Conservation (phyloP, 805 yeast species). For the Starmerella geochares region DNA sequence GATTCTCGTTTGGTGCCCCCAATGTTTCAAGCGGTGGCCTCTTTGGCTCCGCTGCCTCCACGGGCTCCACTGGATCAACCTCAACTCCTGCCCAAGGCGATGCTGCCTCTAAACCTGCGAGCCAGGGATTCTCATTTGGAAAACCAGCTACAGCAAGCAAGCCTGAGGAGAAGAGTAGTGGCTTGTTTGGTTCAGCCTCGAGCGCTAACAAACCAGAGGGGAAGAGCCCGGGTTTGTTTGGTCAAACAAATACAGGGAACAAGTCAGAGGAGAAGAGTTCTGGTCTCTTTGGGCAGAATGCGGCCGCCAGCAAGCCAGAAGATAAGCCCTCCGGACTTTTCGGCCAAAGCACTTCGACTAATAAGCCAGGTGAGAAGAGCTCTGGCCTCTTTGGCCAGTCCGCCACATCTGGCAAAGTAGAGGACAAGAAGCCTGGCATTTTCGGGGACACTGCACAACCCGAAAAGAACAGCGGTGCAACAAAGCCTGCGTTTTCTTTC, state of each 20-base stretch:
- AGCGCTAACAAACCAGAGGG: neutral
- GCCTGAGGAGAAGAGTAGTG: neutral
- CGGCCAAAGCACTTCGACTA: neutral
- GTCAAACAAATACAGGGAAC: constrained; percentile 4
- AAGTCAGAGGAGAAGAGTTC: neutral
- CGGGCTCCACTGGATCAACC: constrained; percentile 2
- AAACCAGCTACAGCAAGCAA: neutral
- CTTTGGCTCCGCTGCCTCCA: neutral
- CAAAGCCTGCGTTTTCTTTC: neutral
- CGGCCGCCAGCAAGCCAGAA: constrained; percentile 7
- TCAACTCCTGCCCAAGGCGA: no score
- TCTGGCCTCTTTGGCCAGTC: neutral
- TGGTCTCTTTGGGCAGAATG: neutral
- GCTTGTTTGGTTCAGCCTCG: neutral
- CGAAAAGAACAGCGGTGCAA: neutral
- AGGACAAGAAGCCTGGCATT: neutral
- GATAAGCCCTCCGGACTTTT: neutral
- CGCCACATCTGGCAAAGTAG: neutral
- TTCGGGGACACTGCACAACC: neutral
- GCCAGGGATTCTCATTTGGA: constrained; percentile 19
- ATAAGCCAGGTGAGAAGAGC: neutral
- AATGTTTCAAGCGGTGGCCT: no score
- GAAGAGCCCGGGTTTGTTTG: constrained; percentile 14
- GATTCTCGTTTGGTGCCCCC: constrained; percentile 16
- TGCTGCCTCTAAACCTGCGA: neutral